Base-by-base conservation (phyloP, 2,329 filamentous ascomycete genomes). In the Bretziella fagacearum region DNA sequence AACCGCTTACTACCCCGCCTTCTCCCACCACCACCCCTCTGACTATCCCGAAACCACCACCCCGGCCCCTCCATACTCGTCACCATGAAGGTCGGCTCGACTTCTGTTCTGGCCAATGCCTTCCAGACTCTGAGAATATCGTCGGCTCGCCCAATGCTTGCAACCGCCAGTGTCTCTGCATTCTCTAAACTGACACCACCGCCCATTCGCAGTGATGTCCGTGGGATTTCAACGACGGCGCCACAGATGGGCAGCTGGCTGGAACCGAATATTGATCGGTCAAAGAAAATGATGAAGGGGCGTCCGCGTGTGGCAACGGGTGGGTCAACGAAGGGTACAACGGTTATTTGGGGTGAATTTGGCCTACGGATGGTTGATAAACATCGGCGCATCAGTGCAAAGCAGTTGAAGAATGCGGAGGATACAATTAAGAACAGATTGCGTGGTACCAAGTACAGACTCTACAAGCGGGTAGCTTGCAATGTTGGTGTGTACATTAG, bases 401-500 rank as follows among this genome's bases (percentile, higher is more conserved):
- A 77, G 54, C 84, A 93, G 56, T 73, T 98, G 53, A 87, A 87
- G 65, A 79, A 85, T 58, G 91, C 85, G 52, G 87, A 94, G 60
- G 86, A 95, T 55, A 91, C 89, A 2, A 96, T 98, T 63, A 89
- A 85, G 62, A 76, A 77, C 57, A 74, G 89, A 52, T 68, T 98
- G 40, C 74, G 91, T 66, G 91, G 91, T 39, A 79, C 93, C 71
- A 85, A 86, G 58, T 98, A 93, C 63, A 78, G 85, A 48, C 63
- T 98, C 40, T 98, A 93, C 66, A 93, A 85, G 67, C 76, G 91
- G 52, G 80, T 96, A 45, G 79, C 77, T 56, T 91, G 87, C 54
- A 94, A 93, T 59, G 82, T 96, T 54, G 91, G 89, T 59, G 93
- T 98, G 18, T 98, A 91, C 63, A 81, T 85, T 49, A 91, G 81